Evolutionary conservation across 768 basidiomycete species (phyloP), one percentile per base, ranked within the genome.

Genomic region (Tylopilus balloui): DNA sequence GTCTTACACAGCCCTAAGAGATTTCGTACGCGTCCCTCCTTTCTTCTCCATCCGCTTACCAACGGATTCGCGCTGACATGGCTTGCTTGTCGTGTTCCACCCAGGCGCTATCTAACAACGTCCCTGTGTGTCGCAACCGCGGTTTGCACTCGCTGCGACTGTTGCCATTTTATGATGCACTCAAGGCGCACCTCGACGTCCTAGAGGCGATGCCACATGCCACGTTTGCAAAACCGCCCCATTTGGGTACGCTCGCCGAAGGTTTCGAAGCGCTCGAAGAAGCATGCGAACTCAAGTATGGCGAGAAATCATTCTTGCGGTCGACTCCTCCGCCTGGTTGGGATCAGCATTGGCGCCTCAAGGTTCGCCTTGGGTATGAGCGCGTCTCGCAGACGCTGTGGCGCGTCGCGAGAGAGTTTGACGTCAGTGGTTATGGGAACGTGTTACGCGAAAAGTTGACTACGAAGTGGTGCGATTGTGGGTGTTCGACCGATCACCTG

Each of bases 381-480:
- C 76, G 78, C 45, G 64, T 83, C 4, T 71, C 76, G 1, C 78
- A 82, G 57, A 80, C 83, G 36, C 68, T 88, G 2, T 88, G 85
- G 86, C 73, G 76, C 17, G 80, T 86, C 19, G 80, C 85, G 24
- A 67, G 77, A 25, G 86, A 88, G 58, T 86, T 86, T 51, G 83
- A 86, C 56, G 80, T 85, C 3, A 75, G 80, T 24, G 86, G 86
- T 11, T 88, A 86, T 54, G 86, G 86, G 0, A 69, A 73, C 29
- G 78, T 86, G 13, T 69, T 88, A 27, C 71, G 84, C 24, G 86
- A 88, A 55, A 88, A 88, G 65, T 64, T 88, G 45, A 82, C 80
- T 12, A 76, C 73, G 4, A 87, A 86, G 56, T 88, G 86, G 86
- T 88, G 86, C 60, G 85, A 86, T 50, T 88, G 86, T 66, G 86